These are phyloP conservation scores for Lodderomyces elongisporus DNA, from an alignment of 1,139 yeast species.

Conservation along the genomic window DNA sequence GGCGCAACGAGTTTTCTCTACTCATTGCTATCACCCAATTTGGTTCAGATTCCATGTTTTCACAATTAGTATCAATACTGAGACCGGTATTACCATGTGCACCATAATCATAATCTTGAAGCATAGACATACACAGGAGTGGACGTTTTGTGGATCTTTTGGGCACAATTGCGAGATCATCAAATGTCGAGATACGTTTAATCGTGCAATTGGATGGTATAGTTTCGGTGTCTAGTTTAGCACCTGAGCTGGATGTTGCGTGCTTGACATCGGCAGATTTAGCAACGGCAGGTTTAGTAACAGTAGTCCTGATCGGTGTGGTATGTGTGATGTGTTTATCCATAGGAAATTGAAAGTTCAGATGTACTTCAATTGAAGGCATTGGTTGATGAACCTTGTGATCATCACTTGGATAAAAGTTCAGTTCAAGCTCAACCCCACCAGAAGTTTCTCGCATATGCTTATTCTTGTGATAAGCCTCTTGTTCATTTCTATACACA, in stretches of 20 bases:
- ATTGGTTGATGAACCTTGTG: not conserved
- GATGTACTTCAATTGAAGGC: slow-evolving; percentile 8
- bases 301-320: not conserved
- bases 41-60: no score
- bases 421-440: not conserved
- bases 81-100: no score
- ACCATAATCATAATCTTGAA: no score
- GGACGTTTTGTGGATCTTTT: not conserved
- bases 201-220: slow-evolving; percentile 3
- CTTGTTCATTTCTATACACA: no score
- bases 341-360: slow-evolving; percentile 4
- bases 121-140: no score
- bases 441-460: not conserved
- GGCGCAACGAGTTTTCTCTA: slow-evolving; percentile 5
- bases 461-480: not conserved
- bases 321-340: no score
- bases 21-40: slow-evolving; percentile 31
- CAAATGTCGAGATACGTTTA: slow-evolving; percentile 9
- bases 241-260: not conserved
- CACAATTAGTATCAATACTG: no score
- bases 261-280: not conserved
- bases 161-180: slow-evolving; percentile 5
- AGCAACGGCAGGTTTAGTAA: not conserved
- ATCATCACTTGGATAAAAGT: not conserved
- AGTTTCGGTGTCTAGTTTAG: slow-evolving; percentile 1